Conservation (phyloP, 805 yeast genomes). For the Starmerella scarabaei region DNA sequence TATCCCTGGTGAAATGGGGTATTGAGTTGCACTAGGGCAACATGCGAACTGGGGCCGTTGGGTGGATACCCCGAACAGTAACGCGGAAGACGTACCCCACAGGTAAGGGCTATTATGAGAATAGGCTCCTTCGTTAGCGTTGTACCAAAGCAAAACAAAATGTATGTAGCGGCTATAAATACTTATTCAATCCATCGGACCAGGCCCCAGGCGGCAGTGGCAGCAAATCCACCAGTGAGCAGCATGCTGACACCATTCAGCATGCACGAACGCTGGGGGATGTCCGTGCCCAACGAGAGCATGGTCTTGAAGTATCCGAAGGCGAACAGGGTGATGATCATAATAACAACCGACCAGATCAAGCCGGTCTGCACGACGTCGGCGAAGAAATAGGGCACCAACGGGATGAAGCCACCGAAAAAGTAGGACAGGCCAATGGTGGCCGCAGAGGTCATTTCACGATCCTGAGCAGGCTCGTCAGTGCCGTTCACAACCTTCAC, state of each 20-base stretch:
- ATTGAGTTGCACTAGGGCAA: neutral
- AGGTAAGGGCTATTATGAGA: too few species aligned
- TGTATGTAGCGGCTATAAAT: too few species aligned
- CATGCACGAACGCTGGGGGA: conserved; percentile 35
- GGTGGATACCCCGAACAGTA: too few species aligned
- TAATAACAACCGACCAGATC: conserved; percentile 57
- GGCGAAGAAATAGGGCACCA: conserved; percentile 82
- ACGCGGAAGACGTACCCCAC: too few species aligned
- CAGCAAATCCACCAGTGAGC: conserved; percentile 91
- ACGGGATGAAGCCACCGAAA: conserved; percentile 84
- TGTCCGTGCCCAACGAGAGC: conserved; percentile 69
- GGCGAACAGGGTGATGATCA: conserved; percentile 72
- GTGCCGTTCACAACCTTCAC: conserved; percentile 83
- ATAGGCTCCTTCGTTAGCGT: too few species aligned
- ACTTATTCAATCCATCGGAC: conserved; percentile 58
- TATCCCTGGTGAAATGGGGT: neutral
- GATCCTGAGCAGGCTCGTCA: conserved; percentile 88
- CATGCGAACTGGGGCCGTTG: neutral
- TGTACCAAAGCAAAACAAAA: too few species aligned
- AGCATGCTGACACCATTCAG: conserved; percentile 85
- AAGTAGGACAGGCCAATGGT: conserved; percentile 85
- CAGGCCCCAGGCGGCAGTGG: conserved; percentile 90
- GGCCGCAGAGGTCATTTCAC: conserved; percentile 75
- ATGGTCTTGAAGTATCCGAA: conserved; percentile 81
- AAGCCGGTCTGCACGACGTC: conserved; percentile 64